phyloP scores from a whole-genome alignment of 2,329 filamentous ascomycete species.

The Aspergillus floridensis region DNA sequence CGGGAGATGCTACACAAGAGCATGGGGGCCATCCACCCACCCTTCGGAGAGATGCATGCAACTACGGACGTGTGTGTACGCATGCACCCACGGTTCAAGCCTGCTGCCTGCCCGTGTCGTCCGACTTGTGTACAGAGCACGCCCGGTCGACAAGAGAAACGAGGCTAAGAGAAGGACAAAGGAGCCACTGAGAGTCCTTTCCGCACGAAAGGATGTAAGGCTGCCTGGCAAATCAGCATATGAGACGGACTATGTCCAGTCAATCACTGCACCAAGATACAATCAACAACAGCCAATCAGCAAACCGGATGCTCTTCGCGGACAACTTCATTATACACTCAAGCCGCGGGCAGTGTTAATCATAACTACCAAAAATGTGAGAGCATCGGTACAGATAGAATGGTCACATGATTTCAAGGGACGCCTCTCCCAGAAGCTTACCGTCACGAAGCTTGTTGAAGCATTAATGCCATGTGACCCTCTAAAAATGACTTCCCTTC shows the following conservation, averaged over 20 bases:
- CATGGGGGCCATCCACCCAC: not conserved
- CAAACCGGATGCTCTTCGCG: not conserved
- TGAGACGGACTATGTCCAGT: not conserved
- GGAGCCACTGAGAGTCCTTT: not conserved
- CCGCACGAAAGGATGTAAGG: not conserved
- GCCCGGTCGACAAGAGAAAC: not conserved
- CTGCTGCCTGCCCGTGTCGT: not conserved
- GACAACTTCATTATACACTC: not conserved
- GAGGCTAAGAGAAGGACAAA: not conserved
- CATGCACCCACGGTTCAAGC: not conserved
- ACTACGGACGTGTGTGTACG: not conserved
- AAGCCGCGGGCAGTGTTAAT: not conserved
- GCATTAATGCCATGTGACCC: not conserved
- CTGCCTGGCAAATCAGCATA: not conserved
- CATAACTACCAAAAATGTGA: not conserved
- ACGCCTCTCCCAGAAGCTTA: not conserved
- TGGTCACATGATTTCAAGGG: not conserved
- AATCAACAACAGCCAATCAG: not conserved
- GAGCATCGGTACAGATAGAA: not conserved
- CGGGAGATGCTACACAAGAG: not conserved
- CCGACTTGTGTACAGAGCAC: not conserved
- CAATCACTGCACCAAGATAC: not conserved
- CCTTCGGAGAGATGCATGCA: not conserved
- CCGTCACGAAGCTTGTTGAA: not conserved
- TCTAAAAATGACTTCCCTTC: not conserved